A percentile compares a stretch with the other conserved stretches of the same genome.
phyloP scores from a whole-genome alignment of 169 alveolate genomes.

The Eimeria zaria region DNA sequence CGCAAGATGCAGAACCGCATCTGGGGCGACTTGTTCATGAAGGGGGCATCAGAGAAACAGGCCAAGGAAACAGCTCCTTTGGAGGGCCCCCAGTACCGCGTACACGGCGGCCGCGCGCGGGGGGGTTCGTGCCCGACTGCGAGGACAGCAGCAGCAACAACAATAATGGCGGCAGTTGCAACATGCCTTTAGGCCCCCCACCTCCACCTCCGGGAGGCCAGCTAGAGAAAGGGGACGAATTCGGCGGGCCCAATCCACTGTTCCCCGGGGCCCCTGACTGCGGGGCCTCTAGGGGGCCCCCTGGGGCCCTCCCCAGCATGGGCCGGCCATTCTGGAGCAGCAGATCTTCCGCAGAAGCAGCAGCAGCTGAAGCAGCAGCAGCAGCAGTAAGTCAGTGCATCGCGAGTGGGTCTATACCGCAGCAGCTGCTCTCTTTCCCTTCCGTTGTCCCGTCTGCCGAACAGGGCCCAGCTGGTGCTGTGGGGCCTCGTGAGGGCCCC shows the following conservation, averaged over 20 bases:
- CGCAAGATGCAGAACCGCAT: neutral
- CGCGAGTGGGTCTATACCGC: conserved; percentile 20
- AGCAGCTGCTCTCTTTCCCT: conserved; percentile 6
- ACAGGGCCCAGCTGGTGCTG: neutral
- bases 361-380: conserved; percentile 80
- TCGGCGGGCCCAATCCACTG: conserved; percentile 1
- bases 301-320: neutral
- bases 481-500: conserved; percentile 30
- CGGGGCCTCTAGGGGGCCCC: conserved; percentile 4
- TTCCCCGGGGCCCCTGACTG: conserved; percentile 1
- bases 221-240: neutral
- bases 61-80: neutral
- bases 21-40: conserved; percentile 18
- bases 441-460: neutral
- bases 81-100: conserved; percentile 12
- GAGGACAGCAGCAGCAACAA: conserved; percentile 5
- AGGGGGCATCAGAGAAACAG: conserved; percentile 28
- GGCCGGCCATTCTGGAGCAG: conserved; percentile 18
- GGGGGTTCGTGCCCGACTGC: conserved; percentile 17
- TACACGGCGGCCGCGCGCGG: neutral
- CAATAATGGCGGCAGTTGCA: conserved; percentile 1
- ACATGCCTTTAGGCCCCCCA: neutral
- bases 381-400: conserved; percentile 76
- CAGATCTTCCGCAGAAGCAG: conserved; percentile 67
- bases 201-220: conserved; percentile 1